Percentiles rank a stretch among this genome's conserved stretches.
Conservation (phyloP, 2,329 filamentous ascomycete species). For the Fusarium azukiicola region DNA sequence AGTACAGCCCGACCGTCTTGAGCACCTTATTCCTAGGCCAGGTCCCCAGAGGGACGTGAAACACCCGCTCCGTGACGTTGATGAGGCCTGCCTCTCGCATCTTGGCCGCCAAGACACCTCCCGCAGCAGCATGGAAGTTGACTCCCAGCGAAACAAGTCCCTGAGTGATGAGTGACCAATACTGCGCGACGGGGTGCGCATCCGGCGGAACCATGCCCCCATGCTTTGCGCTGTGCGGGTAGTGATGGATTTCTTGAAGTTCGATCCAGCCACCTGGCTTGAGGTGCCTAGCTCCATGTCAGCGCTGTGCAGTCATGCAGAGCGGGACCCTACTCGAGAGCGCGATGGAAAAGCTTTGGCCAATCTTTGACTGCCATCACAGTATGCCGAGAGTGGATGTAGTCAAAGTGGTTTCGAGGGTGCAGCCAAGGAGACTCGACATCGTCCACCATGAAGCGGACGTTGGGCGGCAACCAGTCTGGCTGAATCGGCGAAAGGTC, state of each 20-base stretch:
- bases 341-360: slow-evolving; percentile 68
- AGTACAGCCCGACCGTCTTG: slow-evolving; percentile 74
- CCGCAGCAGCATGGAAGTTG: slow-evolving; percentile 68
- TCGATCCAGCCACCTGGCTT: slow-evolving; percentile 78
- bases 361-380: slow-evolving; percentile 78
- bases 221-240: slow-evolving; percentile 67
- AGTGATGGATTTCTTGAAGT: slow-evolving; percentile 75
- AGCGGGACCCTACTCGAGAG: slow-evolving; percentile 44
- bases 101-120: slow-evolving; percentile 64
- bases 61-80: slow-evolving; percentile 72
- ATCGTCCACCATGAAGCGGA: slow-evolving; percentile 78
- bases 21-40: slow-evolving; percentile 75
- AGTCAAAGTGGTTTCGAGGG: slow-evolving; percentile 77
- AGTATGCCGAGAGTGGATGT: slow-evolving; percentile 79
- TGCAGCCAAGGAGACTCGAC: slow-evolving; percentile 78
- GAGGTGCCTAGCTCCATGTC: slow-evolving; percentile 64
- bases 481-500: slow-evolving; percentile 74
- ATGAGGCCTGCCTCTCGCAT: slow-evolving; percentile 74
- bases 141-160: slow-evolving; percentile 69
- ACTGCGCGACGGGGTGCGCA: slow-evolving; percentile 67
- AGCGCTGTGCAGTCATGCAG: background rate
- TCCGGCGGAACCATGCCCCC: slow-evolving; percentile 62
- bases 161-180: slow-evolving; percentile 69
- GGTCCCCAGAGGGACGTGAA: slow-evolving; percentile 75
- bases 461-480: slow-evolving; percentile 75